Percentiles rank a stretch among this genome's conserved stretches.
phyloP scores from a whole-genome alignment of 2,329 filamentous ascomycete genomes.

The Botryotinia calthae region DNA sequence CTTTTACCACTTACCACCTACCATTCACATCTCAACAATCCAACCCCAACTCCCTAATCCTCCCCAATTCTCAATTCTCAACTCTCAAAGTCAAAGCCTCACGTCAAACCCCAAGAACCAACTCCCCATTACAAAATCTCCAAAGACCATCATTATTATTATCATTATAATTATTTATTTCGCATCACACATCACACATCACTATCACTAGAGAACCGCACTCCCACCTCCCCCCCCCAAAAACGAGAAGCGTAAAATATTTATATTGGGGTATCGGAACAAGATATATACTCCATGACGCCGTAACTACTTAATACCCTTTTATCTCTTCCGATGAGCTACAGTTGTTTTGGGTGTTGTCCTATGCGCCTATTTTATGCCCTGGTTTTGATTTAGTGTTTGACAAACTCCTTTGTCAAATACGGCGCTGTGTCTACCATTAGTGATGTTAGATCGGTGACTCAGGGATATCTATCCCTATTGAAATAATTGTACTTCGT shows the following conservation, averaged over 20 bases:
- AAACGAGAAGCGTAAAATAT: not conserved
- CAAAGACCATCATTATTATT: no score
- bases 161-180: no score
- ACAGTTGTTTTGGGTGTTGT: not conserved
- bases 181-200: no score
- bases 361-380: not conserved
- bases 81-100: no score
- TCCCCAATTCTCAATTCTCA: no score
- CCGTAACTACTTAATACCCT: not conserved
- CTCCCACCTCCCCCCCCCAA: no score
- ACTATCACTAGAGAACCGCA: not conserved
- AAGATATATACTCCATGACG: not conserved
- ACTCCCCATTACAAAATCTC: no score
- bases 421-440: not conserved
- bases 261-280: not conserved
- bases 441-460: constrained; percentile 27
- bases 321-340: not conserved
- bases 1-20: no score
- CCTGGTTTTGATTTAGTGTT: not conserved
- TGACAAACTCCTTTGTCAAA: not conserved
- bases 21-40: no score
- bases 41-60: no score
- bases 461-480: constrained; percentile 45
- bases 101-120: no score
- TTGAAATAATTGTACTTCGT: constrained; percentile 78